phyloP scores from a whole-genome alignment of 2,329 filamentous ascomycete species.

The Talaromyces piceae region DNA sequence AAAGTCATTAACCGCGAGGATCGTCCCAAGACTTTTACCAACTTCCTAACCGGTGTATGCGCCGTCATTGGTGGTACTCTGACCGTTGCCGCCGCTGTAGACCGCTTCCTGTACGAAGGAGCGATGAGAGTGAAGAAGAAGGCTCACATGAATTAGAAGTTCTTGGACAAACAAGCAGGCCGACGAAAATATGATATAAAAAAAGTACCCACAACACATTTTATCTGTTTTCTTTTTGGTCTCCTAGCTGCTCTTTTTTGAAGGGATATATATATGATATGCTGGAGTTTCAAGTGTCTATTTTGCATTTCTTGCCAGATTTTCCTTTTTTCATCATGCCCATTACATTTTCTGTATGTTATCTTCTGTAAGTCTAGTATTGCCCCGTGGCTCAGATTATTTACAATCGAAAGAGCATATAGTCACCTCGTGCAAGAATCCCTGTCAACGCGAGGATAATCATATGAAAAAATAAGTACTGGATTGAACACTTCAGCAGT shows the following conservation, averaged over 20 bases:
- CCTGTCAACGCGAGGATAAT: too few relatives aligned
- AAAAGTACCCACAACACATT: background rate
- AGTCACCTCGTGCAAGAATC: background rate
- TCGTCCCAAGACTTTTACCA: constrained; percentile 78
- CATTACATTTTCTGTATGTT: background rate
- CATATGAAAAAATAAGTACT: background rate
- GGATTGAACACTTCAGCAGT: too few relatives aligned
- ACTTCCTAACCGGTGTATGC: constrained; percentile 89
- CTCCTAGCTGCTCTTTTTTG: background rate
- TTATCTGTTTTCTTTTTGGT: background rate
- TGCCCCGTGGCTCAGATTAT: background rate
- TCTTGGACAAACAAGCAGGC: background rate
- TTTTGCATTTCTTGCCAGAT: background rate
- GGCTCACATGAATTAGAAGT: constrained; percentile 47
- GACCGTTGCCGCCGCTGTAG: constrained; percentile 89
- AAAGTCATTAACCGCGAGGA: constrained; percentile 97
- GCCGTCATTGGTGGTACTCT: constrained; percentile 91
- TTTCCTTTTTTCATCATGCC: background rate
- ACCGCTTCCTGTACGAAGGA: constrained; percentile 87
- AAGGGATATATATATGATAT: background rate
- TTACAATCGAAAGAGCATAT: background rate
- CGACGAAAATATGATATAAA: background rate
- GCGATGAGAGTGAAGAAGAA: constrained; percentile 72
- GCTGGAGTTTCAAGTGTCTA: background rate
- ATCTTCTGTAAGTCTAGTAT: background rate